Percentiles rank a stretch among this genome's conserved stretches.
Evolutionary conservation across 225 moss, liverwort and hornwort species (phyloP).

Genomic region (Polytrichum commune): DNA sequence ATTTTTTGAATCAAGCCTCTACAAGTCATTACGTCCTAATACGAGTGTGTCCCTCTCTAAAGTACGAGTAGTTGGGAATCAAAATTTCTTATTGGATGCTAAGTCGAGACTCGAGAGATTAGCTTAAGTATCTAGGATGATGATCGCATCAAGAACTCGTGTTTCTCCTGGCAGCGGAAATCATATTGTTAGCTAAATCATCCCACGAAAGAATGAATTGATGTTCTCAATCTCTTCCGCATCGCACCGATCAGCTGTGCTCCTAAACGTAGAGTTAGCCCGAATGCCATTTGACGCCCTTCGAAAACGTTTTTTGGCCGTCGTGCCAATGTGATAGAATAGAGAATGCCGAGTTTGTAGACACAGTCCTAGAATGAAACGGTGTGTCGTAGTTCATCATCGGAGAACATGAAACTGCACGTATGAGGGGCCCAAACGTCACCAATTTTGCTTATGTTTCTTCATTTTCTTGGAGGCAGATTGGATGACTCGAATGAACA

Average conservation of each 20-base stretch:
- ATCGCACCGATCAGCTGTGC: slow-evolving; percentile 38
- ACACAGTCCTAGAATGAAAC: slow-evolving; percentile 34
- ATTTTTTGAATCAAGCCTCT: slow-evolving; percentile 28
- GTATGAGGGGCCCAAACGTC: slow-evolving; percentile 65
- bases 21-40: slow-evolving; percentile 26
- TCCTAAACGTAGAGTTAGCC: slow-evolving; percentile 53
- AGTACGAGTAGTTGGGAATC: slow-evolving; percentile 27
- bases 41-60: slow-evolving; percentile 18
- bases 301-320: slow-evolving; percentile 50
- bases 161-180: slow-evolving; percentile 43
- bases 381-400: slow-evolving; percentile 51
- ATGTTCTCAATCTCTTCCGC: slow-evolving; percentile 60
- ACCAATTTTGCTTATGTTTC: slow-evolving; percentile 49
- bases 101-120: slow-evolving; percentile 31
- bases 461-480: slow-evolving; percentile 41
- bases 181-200: slow-evolving; percentile 42
- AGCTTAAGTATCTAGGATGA: slow-evolving; percentile 21
- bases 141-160: slow-evolving; percentile 33
- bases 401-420: slow-evolving; percentile 61
- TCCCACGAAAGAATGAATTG: slow-evolving; percentile 30
- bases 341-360: slow-evolving; percentile 30
- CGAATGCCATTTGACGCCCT: slow-evolving; percentile 50
- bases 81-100: slow-evolving; percentile 35
- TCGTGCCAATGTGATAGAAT: slow-evolving; percentile 57
- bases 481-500: slow-evolving; percentile 39